phyloP scores from a whole-genome alignment of 2,329 filamentous ascomycete genomes.

The Nigrospora oryzae region DNA sequence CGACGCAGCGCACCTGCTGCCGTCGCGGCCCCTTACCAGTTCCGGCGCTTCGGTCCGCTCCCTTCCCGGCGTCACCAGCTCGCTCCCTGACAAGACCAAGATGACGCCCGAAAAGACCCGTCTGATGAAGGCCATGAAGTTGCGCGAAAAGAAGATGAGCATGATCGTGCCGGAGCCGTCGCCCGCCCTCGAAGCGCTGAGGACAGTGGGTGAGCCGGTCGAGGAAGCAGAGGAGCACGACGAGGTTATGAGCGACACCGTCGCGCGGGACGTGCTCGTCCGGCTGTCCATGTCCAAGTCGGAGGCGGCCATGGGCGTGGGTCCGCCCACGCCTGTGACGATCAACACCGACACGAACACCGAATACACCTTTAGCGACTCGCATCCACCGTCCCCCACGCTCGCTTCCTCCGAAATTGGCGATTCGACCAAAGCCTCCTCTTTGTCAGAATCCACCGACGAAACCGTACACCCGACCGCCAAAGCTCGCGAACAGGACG shows the following conservation, averaged over 20 bases:
- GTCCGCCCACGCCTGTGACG: constrained; percentile 28
- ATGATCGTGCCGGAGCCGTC: constrained; percentile 16
- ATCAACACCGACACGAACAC: constrained; percentile 34
- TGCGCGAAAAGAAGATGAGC: constrained; percentile 62
- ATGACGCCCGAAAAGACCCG: constrained; percentile 86
- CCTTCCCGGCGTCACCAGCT: constrained; percentile 29
- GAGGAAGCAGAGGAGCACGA: constrained; percentile 8
- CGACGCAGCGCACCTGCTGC: constrained; percentile 20
- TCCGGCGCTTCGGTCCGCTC: constrained; percentile 35
- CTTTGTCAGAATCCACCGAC: constrained; percentile 54
- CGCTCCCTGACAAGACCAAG: constrained; percentile 29
- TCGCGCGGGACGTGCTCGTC: not conserved
- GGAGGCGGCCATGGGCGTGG: constrained; percentile 48
- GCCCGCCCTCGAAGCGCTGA: constrained; percentile 14
- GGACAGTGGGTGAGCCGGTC: not conserved
- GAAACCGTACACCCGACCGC: constrained; percentile 40
- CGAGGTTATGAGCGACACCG: constrained; percentile 4
- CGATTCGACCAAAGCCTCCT: constrained; percentile 55
- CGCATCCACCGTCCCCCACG: constrained; percentile 47
- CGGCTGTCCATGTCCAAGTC: constrained; percentile 33
- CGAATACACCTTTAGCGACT: constrained; percentile 43
- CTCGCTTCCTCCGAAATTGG: constrained; percentile 41
- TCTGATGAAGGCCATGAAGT: constrained; percentile 87
- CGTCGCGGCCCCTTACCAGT: constrained; percentile 33
- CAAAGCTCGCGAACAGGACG: constrained; percentile 16